Evolutionary conservation across 768 basidiomycete genomes (phyloP).

Genomic region (Tricholoma terreum): DNA sequence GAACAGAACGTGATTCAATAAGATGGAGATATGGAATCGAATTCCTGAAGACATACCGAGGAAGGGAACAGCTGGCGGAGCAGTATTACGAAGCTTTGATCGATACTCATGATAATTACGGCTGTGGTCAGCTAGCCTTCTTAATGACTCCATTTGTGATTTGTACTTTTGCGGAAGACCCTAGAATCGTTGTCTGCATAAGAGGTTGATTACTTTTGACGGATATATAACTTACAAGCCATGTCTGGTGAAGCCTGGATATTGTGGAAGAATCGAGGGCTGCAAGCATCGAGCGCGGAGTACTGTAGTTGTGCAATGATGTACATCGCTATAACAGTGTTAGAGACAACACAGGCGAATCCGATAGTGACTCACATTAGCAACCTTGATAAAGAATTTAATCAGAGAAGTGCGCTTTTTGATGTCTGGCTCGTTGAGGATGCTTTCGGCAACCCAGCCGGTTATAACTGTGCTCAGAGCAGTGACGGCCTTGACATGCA

Average conservation of each 20-base stretch:
- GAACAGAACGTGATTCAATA: conserved; percentile 3
- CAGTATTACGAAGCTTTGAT: conserved; percentile 78
- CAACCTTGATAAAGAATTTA: conserved; percentile 93
- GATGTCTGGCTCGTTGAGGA: conserved; percentile 84
- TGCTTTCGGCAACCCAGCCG: conserved; percentile 94
- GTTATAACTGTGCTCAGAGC: conserved; percentile 90
- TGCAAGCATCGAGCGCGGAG: conserved; percentile 87
- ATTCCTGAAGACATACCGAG: conserved; percentile 53
- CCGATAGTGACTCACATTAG: conserved; percentile 60
- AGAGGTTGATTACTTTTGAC: neutral
- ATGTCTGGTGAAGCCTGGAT: conserved; percentile 87
- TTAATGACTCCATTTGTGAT: conserved; percentile 69
- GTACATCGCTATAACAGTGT: conserved; percentile 67
- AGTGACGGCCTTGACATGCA: conserved; percentile 80
- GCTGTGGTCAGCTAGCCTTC: conserved; percentile 87
- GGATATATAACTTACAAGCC: conserved; percentile 63
- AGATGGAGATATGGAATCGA: neutral
- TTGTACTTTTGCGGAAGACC: conserved; percentile 85
- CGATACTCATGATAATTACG: conserved; percentile 93
- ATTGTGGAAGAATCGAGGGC: conserved; percentile 96
- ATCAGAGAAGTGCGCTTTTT: conserved; percentile 77
- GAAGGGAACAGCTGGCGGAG: conserved; percentile 93
- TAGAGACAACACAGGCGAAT: neutral
- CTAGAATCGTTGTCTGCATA: conserved; percentile 34
- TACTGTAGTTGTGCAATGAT: conserved; percentile 84